Evolutionary conservation across 1,139 yeast genomes (phyloP).

Genomic region (Saccharomyces uvarum): DNA sequence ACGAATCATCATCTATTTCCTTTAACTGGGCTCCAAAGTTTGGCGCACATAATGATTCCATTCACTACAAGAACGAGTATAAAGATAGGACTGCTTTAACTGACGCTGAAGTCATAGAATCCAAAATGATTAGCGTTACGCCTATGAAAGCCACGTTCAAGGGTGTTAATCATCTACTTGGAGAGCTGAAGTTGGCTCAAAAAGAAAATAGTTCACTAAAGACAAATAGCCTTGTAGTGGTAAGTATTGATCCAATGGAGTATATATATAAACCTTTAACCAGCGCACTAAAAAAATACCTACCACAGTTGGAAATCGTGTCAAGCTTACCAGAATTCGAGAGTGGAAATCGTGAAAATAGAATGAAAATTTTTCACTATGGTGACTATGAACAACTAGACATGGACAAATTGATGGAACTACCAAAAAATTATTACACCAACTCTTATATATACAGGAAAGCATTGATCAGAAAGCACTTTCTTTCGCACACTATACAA

Average conservation of each 20-base stretch:
- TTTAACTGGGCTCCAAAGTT: slow-evolving; percentile 85
- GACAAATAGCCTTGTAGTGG: slow-evolving; percentile 9
- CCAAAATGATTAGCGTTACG: slow-evolving; percentile 59
- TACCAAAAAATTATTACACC: slow-evolving; percentile 46
- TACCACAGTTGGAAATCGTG: slow-evolving; percentile 25
- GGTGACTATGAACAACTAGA: slow-evolving; percentile 88
- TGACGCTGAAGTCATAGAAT: slow-evolving; percentile 41
- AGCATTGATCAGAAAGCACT: slow-evolving; percentile 84
- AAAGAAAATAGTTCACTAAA: slow-evolving; percentile 3
- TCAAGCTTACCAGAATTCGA: slow-evolving; percentile 7
- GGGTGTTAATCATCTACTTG: slow-evolving; percentile 45
- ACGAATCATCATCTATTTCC: slow-evolving; percentile 37
- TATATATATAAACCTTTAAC: slow-evolving; percentile 56
- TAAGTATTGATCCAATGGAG: slow-evolving; percentile 34
- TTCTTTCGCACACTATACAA: slow-evolving; percentile 70
- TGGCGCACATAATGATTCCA: slow-evolving; percentile 55
- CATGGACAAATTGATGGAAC: slow-evolving; percentile 44
- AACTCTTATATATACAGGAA: slow-evolving; percentile 83
- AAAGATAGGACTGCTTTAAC: neutral
- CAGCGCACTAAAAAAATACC: slow-evolving; percentile 35
- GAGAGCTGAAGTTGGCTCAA: slow-evolving; percentile 42
- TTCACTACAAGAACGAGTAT: slow-evolving; percentile 30
- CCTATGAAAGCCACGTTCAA: slow-evolving; percentile 73
- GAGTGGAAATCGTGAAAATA: slow-evolving; percentile 4
- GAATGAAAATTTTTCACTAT: slow-evolving; percentile 52